Evolutionary conservation across 2,329 filamentous ascomycete genomes (phyloP).

Genomic region (Furcasterigmium sp.): DNA sequence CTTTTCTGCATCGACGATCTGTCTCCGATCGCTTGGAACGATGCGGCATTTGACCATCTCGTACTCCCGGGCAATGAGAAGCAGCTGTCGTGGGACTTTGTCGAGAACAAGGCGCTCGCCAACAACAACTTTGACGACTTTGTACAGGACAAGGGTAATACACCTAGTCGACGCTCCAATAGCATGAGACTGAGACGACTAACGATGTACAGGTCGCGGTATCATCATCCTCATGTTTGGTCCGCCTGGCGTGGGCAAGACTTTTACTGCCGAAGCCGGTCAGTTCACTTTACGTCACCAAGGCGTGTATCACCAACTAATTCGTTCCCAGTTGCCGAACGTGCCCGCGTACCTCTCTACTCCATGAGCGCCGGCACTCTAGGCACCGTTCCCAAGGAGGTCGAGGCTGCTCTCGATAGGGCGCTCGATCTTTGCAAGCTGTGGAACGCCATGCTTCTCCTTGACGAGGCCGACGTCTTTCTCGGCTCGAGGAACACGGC

Average conservation of each 20-base stretch:
- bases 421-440: conserved; percentile 27
- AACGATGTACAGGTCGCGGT: conserved; percentile 22
- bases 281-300: neutral
- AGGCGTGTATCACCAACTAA: no score
- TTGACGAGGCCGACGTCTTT: conserved; percentile 22
- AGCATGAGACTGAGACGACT: neutral
- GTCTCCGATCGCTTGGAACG: conserved; percentile 24
- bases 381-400: conserved; percentile 22
- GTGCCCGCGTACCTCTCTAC: conserved; percentile 30
- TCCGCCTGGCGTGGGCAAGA: conserved; percentile 44
- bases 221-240: conserved; percentile 45
- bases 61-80: conserved; percentile 30
- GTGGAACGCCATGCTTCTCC: conserved; percentile 20
- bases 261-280: conserved; percentile 39
- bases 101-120: conserved; percentile 25
- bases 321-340: conserved; percentile 34
- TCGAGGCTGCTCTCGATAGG: conserved; percentile 26
- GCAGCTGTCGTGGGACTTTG: conserved; percentile 30
- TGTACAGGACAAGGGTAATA: conserved; percentile 23
- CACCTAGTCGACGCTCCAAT: neutral
- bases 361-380: conserved; percentile 32
- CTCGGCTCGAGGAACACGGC: conserved; percentile 24
- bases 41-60: conserved; percentile 27
- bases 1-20: neutral
- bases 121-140: conserved; percentile 25